Conservation (phyloP, 1,284 basidiomycete species). For the Irpex lacteus region DNA sequence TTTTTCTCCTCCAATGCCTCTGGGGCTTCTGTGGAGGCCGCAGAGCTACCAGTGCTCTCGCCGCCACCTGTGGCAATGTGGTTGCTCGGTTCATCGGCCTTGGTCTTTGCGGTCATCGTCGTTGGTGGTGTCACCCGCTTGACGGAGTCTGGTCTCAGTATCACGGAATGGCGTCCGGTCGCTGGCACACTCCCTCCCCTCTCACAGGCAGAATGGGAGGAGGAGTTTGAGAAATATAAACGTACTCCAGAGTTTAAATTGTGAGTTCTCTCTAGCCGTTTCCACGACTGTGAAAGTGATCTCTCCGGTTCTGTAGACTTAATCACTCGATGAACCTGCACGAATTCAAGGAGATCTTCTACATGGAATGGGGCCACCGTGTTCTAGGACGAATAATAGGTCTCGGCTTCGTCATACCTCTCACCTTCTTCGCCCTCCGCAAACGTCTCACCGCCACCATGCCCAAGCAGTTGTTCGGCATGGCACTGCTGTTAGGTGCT, state of each 20-base stretch:
- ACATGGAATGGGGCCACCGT: slow-evolving; percentile 99
- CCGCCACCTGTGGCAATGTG: slow-evolving; percentile 77
- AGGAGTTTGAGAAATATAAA: slow-evolving; percentile 95
- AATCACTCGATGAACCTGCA: slow-evolving; percentile 86
- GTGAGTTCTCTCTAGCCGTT: slow-evolving; percentile 37
- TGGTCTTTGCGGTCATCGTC: slow-evolving; percentile 91
- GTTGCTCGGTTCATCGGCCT: slow-evolving; percentile 78
- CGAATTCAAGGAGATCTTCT: slow-evolving; percentile 97
- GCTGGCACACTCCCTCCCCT: slow-evolving; percentile 88
- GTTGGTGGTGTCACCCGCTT: slow-evolving; percentile 96
- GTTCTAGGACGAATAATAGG: slow-evolving; percentile 92
- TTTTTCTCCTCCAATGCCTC: slow-evolving; percentile 41
- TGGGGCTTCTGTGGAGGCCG: slow-evolving; percentile 21
- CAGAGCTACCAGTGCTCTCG: slow-evolving; percentile 58
- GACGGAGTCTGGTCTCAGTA: slow-evolving; percentile 96
- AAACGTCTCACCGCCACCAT: slow-evolving; percentile 66
- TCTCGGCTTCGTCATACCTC: slow-evolving; percentile 73
- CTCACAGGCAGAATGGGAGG: slow-evolving; percentile 76
- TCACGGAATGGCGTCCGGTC: slow-evolving; percentile 97
- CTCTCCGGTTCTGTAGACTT: slow-evolving; percentile 47
- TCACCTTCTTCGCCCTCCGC: slow-evolving; percentile 75
- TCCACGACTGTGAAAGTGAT: neutral
- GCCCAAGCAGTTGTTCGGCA: slow-evolving; percentile 61
- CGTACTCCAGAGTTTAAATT: slow-evolving; percentile 93
- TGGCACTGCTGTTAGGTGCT: slow-evolving; percentile 81